These are phyloP conservation scores for Halophytophthora batemanensis DNA, from an alignment of 352 stramenopile genomes.

Conservation along the genomic window DNA sequence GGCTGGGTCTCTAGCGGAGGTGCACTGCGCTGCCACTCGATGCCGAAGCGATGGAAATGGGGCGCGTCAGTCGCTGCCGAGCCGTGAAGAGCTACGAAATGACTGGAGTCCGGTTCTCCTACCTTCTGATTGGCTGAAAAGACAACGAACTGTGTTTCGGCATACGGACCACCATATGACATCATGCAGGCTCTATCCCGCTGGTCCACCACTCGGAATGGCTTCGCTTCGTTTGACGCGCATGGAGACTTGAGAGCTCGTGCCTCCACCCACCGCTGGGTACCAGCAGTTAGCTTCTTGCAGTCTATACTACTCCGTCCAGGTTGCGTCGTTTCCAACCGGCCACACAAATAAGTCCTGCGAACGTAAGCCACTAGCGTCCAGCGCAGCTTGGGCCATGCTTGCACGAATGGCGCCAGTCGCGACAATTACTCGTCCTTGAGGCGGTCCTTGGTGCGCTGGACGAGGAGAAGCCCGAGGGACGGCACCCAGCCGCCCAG, in stretches of 20 bases:
- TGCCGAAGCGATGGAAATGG: constrained; percentile 20
- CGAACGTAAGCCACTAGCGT: no score
- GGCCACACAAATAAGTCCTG: no score
- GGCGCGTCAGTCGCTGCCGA: not conserved
- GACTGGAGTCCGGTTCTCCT: constrained; percentile 38
- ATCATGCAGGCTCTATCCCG: not conserved
- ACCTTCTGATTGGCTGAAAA: constrained; percentile 28
- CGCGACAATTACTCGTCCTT: constrained; percentile 32
- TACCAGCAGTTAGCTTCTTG: no score
- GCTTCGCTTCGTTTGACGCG: no score
- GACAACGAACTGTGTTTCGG: not conserved
- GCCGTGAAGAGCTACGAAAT: constrained; percentile 29
- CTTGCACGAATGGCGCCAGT: constrained; percentile 1
- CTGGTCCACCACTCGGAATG: no score
- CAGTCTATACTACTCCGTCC: no score
- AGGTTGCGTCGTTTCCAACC: no score
- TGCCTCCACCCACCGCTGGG: no score
- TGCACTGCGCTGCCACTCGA: constrained; percentile 5
- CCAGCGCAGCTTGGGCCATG: not conserved
- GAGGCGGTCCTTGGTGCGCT: constrained; percentile 18
- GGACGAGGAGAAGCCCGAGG: constrained; percentile 26
- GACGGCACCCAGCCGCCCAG: constrained; percentile 28
- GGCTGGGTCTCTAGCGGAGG: not conserved
- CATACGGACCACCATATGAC: not conserved
- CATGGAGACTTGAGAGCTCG: no score